These are phyloP conservation scores for Penicillium bialowiezense DNA, from an alignment of 495 filamentous ascomycete species.

Conservation along the genomic window DNA sequence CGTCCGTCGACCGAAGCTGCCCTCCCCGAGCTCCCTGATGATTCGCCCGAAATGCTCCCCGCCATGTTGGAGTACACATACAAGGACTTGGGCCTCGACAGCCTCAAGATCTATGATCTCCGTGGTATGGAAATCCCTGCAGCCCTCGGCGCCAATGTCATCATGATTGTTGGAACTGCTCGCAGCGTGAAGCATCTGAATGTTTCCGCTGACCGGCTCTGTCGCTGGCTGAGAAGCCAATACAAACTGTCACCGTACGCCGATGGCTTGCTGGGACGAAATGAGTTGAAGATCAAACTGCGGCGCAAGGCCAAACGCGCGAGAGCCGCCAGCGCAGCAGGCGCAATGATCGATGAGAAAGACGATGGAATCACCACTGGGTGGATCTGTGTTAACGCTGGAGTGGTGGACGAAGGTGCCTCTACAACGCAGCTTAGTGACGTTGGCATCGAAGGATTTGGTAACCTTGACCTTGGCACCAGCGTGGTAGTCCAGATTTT, in stretches of 20 bases:
- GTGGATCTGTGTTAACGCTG: constrained; percentile 94
- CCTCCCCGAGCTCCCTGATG: constrained; percentile 72
- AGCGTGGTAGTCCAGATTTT: constrained; percentile 88
- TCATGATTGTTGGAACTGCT: constrained; percentile 93
- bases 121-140: constrained; percentile 80
- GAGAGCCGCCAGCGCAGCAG: constrained; percentile 64
- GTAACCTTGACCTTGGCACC: constrained; percentile 50
- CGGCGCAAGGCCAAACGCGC: constrained; percentile 75
- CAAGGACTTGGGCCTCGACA: constrained; percentile 78
- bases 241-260: constrained; percentile 71
- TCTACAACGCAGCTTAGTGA: constrained; percentile 35
- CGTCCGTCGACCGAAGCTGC: constrained; percentile 58
- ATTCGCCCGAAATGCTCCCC: constrained; percentile 69
- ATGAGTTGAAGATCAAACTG: constrained; percentile 86
- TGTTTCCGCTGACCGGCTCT: constrained; percentile 83
- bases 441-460: constrained; percentile 67
- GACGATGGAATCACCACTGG: constrained; percentile 86
- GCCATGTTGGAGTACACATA: constrained; percentile 74
- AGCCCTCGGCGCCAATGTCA: constrained; percentile 77
- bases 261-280: constrained; percentile 84
- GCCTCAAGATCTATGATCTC: constrained; percentile 74
- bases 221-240: constrained; percentile 75
- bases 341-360: constrained; percentile 43
- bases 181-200: constrained; percentile 92
- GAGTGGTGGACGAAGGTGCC: constrained; percentile 56